These are phyloP conservation scores for Leccinum broughii DNA, from an alignment of 768 basidiomycete genomes.

Conservation along the genomic window DNA sequence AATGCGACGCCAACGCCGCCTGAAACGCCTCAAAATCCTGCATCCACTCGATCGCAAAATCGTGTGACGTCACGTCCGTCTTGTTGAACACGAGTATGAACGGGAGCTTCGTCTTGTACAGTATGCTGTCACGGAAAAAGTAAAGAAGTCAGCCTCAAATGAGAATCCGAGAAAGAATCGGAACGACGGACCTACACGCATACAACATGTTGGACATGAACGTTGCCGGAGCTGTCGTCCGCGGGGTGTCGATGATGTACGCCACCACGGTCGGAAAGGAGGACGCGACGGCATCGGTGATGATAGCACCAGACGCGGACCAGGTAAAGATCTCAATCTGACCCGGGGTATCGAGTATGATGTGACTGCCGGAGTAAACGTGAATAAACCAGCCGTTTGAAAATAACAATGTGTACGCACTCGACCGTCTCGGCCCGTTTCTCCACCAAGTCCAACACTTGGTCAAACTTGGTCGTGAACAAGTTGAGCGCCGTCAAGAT, in stretches of 20 bases:
- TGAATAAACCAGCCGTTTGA: background rate
- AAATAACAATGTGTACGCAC: conserved; percentile 46
- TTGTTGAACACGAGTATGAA: conserved; percentile 99
- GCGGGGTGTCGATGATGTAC: conserved; percentile 96
- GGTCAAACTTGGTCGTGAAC: conserved; percentile 99
- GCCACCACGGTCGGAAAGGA: conserved; percentile 93
- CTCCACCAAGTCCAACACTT: conserved; percentile 89
- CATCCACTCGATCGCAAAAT: conserved; percentile 98
- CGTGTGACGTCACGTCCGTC: conserved; percentile 87
- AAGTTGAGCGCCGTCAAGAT: conserved; percentile 96
- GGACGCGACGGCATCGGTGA: conserved; percentile 94
- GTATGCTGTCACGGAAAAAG: conserved; percentile 54
- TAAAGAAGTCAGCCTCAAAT: background rate
- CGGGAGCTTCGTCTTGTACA: conserved; percentile 97
- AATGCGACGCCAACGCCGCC: conserved; percentile 72
- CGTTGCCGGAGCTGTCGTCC: conserved; percentile 91
- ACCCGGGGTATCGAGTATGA: conserved; percentile 95
- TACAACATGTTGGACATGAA: conserved; percentile 99
- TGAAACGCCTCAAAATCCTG: conserved; percentile 96
- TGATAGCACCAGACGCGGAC: conserved; percentile 98
- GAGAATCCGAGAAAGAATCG: conserved; percentile 3
- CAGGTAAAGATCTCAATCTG: conserved; percentile 99
- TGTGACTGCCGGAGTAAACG: conserved; percentile 55
- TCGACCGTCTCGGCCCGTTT: conserved; percentile 87
- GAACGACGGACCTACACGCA: conserved; percentile 74